Evolutionary conservation across 2,329 filamentous ascomycete genomes (phyloP), one percentile per base, ranked within the genome.

Genomic region (Lachnellula arida): DNA sequence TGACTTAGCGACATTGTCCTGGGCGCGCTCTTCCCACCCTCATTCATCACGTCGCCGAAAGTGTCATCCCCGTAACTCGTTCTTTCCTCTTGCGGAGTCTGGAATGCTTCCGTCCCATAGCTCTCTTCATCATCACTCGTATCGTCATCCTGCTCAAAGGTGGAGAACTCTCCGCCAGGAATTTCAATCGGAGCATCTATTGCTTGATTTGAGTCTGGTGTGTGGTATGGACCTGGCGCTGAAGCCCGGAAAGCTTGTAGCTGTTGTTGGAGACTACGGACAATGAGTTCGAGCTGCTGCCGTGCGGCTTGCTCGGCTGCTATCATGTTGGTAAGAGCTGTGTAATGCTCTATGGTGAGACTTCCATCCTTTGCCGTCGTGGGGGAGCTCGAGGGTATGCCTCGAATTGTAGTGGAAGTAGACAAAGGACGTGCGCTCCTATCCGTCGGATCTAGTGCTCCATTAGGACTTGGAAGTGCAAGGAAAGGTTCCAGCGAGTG

Each of bases 1-100:
- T 83, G 81, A 57, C 81, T 82, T 11, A 87, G 74, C 28, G 81
- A 88, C 65, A 90, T 76, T 44, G 83, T 86, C 60, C 81, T 80
- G 22, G 81, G 82, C 1, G 84, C 82, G 67, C 75, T 81, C 59
- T 80, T 79, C 50, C 51, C 56, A 39, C 46, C 49, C 19, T 39
- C 54, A 46, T 73, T 71, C 39, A 49, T 74, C 71, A 73, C 23
- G 65, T 70, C 40, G 57, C 68, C 65, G 52, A 69, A 69, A 15
- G 66, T 59, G 75, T 69, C 64, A 75, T 75, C 67, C 75, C 76
- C 52, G 71, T 76, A 72, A 32, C 70, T 69, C 5, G 63, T 55
- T 7, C 68, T 63, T 52, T 79, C 78, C 63, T 82, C 80, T 9
- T 68, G 68, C 1, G 81, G 80, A 3, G 80, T 83, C 60, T 75